phyloP scores from a whole-genome alignment of 2,329 filamentous ascomycete species.

The Chrysoporthe austroafricana region DNA sequence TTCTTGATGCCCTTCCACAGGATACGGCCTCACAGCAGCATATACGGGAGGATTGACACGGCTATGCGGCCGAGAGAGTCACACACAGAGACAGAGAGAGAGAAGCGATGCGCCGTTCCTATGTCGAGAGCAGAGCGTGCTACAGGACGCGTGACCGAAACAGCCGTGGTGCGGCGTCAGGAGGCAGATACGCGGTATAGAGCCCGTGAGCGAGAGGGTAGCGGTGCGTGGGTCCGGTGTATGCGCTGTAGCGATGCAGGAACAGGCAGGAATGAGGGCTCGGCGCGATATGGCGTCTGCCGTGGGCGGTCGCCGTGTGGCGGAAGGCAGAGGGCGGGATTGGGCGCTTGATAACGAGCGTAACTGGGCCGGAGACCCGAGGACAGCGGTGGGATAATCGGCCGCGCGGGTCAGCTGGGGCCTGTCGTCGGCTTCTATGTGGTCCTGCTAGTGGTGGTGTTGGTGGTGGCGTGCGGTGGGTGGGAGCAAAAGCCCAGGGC shows the following conservation, averaged over 20 bases:
- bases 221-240: no score
- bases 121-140: background rate
- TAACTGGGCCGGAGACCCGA: constrained; percentile 57
- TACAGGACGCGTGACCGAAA: background rate
- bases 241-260: no score
- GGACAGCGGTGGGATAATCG: constrained; percentile 1
- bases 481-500: no score
- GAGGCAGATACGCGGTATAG: no score
- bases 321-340: constrained; percentile 23
- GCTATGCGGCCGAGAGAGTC: background rate
- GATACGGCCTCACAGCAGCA: constrained; percentile 1
- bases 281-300: no score
- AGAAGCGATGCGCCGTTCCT: background rate
- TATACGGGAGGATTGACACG: background rate
- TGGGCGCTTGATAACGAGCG: constrained; percentile 48
- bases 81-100: background rate
- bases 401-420: background rate
- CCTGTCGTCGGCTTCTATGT: background rate
- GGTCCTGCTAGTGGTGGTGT: background rate
- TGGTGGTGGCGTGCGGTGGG: no score
- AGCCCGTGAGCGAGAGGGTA: no score
- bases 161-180: background rate
- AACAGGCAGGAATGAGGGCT: no score
- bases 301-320: background rate
- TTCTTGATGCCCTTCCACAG: constrained; percentile 5